Percentiles rank a stretch among this genome's conserved stretches.
Evolutionary conservation across 495 filamentous ascomycete species (phyloP).

Genomic region (Alectoria sarmentosa): DNA sequence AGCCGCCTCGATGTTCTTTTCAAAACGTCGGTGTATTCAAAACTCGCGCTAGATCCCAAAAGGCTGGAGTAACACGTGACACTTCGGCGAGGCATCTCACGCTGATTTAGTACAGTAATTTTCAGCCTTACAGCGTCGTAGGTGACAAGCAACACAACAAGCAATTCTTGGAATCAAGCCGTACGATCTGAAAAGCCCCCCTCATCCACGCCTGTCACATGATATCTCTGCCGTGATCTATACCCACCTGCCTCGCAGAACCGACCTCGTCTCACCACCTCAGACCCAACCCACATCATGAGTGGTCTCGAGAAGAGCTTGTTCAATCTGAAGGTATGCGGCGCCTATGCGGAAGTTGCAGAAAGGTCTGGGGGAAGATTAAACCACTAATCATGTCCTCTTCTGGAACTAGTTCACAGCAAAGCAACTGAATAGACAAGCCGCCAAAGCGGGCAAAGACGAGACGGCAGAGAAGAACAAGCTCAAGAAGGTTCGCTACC

Average conservation of each 20-base stretch:
- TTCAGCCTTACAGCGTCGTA: no score
- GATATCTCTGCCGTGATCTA: neutral
- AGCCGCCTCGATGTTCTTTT: no score
- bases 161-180: no score
- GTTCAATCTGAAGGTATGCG: slow-evolving; percentile 15
- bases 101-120: no score
- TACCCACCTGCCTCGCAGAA: neutral
- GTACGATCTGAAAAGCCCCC: no score
- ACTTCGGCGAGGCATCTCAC: no score
- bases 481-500: slow-evolving; percentile 66
- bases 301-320: slow-evolving; percentile 5
- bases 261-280: neutral
- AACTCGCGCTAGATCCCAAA: no score
- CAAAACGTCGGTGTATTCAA: no score
- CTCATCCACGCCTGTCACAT: no score
- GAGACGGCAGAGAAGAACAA: slow-evolving; percentile 75
- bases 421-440: slow-evolving; percentile 75
- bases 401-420: slow-evolving; percentile 58
- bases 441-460: slow-evolving; percentile 74
- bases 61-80: no score
- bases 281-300: neutral
- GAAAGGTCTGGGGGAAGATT: neutral
- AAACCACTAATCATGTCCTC: neutral
- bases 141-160: no score
- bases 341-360: neutral